Evolutionary conservation across 1,284 basidiomycete species (phyloP).

Genomic region (Heterobasidion annosum): DNA sequence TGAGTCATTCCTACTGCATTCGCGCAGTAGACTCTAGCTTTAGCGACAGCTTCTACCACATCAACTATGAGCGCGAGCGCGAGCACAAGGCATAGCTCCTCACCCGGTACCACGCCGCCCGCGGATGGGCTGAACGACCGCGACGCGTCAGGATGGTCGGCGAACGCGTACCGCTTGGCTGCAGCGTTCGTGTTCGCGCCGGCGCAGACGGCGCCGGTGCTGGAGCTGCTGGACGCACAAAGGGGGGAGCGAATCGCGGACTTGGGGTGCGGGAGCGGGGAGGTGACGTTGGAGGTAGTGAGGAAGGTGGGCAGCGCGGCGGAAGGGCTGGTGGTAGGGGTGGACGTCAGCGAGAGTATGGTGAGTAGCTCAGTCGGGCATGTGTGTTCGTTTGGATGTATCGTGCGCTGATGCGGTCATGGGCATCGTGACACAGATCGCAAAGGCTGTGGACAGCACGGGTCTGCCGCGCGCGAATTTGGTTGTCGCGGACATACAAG

Average conservation of each 20-base stretch:
- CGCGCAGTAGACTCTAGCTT: too few species aligned
- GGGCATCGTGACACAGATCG: constrained; percentile 32
- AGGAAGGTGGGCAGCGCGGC: constrained; percentile 45
- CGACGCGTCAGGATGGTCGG: constrained; percentile 29
- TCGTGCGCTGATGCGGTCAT: neutral
- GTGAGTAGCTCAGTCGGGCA: constrained; percentile 23
- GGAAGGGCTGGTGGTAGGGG: constrained; percentile 40
- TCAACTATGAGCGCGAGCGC: neutral
- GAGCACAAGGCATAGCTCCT: neutral
- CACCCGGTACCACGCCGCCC: too few species aligned
- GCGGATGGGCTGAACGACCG: constrained; percentile 2
- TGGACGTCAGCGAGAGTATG: constrained; percentile 70
- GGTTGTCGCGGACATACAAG: constrained; percentile 45
- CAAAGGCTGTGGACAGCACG: constrained; percentile 39
- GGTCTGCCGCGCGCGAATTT: constrained; percentile 26
- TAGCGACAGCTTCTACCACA: too few species aligned
- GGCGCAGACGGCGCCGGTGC: constrained; percentile 50
- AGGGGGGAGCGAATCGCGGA: constrained; percentile 69
- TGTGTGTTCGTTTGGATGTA: neutral
- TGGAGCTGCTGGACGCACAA: constrained; percentile 51
- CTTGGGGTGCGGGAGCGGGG: constrained; percentile 78
- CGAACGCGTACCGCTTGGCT: constrained; percentile 45
- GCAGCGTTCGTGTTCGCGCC: constrained; percentile 70
- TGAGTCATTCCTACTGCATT: too few species aligned
- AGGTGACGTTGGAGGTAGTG: constrained; percentile 55